phyloP scores from a whole-genome alignment of 2,329 filamentous ascomycete species.

The Colletotrichum godetiae region DNA sequence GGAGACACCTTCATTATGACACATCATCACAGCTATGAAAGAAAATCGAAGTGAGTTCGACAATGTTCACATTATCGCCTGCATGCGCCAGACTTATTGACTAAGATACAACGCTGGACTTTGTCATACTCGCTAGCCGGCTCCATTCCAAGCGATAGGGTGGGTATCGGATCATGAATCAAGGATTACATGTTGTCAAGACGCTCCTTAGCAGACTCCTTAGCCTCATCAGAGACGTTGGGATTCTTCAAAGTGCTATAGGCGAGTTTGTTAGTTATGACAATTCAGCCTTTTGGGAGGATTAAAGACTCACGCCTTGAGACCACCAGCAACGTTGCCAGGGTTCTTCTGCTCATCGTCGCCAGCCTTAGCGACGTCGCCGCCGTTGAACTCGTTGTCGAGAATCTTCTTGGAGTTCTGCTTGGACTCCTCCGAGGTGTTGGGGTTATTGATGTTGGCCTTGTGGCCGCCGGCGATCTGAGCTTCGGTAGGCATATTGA shows the following conservation, averaged over 20 bases:
- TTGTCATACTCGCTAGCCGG: neutral
- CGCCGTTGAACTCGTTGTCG: constrained; percentile 59
- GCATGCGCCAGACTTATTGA: neutral
- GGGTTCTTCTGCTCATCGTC: constrained; percentile 60
- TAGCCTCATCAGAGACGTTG: constrained; percentile 66
- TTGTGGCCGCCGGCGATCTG: constrained; percentile 69
- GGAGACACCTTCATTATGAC: too few species aligned
- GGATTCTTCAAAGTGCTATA: constrained; percentile 64
- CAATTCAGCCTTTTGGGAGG: too few species aligned
- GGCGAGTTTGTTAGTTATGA: constrained; percentile 10
- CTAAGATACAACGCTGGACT: neutral
- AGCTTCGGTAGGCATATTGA: constrained; percentile 60
- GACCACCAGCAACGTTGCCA: constrained; percentile 62
- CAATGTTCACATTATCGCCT: neutral
- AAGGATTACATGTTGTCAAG: constrained; percentile 53
- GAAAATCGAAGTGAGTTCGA: neutral
- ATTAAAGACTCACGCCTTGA: constrained; percentile 57
- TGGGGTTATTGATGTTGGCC: constrained; percentile 67
- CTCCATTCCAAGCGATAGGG: neutral
- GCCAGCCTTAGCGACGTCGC: constrained; percentile 47
- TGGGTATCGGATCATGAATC: neutral
- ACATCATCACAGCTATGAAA: too few species aligned
- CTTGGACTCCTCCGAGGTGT: constrained; percentile 66
- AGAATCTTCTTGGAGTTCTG: constrained; percentile 64
- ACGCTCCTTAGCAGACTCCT: constrained; percentile 64